phyloP scores from a whole-genome alignment of 176 grass and related monocot species.

The Cenchrus fungigraminus region DNA sequence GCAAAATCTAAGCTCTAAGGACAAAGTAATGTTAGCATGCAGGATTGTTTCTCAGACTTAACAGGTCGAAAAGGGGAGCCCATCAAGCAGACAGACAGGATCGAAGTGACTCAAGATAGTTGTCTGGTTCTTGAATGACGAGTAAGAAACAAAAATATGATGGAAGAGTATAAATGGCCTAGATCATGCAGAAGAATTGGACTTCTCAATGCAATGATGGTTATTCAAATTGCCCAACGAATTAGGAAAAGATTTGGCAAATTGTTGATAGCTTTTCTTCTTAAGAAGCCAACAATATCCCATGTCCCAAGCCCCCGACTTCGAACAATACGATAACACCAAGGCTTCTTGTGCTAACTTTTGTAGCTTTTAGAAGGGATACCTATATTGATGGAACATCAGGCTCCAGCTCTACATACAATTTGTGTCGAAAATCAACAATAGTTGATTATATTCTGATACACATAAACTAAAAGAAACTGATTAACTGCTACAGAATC shows the following conservation, averaged over 20 bases:
- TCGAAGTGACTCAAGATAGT: constrained; percentile 1
- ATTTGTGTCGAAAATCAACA: constrained; percentile 12
- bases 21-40: not conserved
- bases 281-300: not conserved
- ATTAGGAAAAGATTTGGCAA: not conserved
- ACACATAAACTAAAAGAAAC: constrained; percentile 3
- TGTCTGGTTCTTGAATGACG: not conserved
- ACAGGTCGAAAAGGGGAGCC: not conserved
- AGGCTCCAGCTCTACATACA: not conserved
- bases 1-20: not conserved
- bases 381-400: not conserved
- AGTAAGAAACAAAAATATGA: not conserved
- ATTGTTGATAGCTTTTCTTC: not conserved
- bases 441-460: not conserved
- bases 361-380: not conserved
- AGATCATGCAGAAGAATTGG: not conserved
- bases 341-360: not conserved
- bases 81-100: not conserved
- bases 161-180: not conserved
- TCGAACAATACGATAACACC: not conserved
- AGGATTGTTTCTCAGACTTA: not conserved
- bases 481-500: not conserved
- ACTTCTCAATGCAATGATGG: not conserved
- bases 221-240: not conserved
- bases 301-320: not conserved